These are phyloP conservation scores for Aureobasidium sp. DNA, from an alignment of 2,329 filamentous ascomycete genomes.

Conservation along the genomic window DNA sequence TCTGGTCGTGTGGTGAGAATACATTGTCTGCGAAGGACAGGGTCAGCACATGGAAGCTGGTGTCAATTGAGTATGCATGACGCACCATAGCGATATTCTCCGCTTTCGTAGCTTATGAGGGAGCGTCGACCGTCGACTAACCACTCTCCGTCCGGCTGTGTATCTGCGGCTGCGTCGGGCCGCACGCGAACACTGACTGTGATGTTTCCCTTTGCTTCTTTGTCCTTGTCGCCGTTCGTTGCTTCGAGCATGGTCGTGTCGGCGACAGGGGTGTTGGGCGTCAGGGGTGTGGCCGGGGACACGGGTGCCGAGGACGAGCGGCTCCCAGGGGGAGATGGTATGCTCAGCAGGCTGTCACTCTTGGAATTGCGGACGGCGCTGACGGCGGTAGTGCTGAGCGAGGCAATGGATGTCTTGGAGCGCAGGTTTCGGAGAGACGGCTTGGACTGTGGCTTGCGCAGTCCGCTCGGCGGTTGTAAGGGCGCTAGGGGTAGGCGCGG, in stretches of 20 bases:
- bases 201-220: slow-evolving; percentile 87
- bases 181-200: slow-evolving; percentile 90
- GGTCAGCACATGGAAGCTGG: background rate
- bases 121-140: slow-evolving; percentile 78
- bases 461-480: slow-evolving; percentile 20
- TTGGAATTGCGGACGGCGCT: slow-evolving; percentile 57
- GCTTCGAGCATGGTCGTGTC: slow-evolving; percentile 46
- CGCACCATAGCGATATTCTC: slow-evolving; percentile 86
- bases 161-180: slow-evolving; percentile 63
- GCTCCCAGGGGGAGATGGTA: slow-evolving; percentile 78
- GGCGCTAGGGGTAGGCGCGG: slow-evolving; percentile 18
- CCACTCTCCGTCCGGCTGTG: slow-evolving; percentile 72
- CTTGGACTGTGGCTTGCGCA: slow-evolving; percentile 23
- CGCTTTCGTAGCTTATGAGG: slow-evolving; percentile 80
- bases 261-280: slow-evolving; percentile 72
- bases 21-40: slow-evolving; percentile 66
- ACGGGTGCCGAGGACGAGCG: slow-evolving; percentile 86
- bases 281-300: slow-evolving; percentile 84
- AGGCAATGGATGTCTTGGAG: slow-evolving; percentile 39
- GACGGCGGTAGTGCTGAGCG: slow-evolving; percentile 57
- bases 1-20: slow-evolving; percentile 88
- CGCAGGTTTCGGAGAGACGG: slow-evolving; percentile 37
- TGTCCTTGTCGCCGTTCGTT: slow-evolving; percentile 25
- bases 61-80: background rate
- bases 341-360: slow-evolving; percentile 66